Percentiles rank a stretch among this genome's conserved stretches.
Conservation (phyloP, 495 filamentous ascomycete species). For the Tetracladium marchalianum region DNA sequence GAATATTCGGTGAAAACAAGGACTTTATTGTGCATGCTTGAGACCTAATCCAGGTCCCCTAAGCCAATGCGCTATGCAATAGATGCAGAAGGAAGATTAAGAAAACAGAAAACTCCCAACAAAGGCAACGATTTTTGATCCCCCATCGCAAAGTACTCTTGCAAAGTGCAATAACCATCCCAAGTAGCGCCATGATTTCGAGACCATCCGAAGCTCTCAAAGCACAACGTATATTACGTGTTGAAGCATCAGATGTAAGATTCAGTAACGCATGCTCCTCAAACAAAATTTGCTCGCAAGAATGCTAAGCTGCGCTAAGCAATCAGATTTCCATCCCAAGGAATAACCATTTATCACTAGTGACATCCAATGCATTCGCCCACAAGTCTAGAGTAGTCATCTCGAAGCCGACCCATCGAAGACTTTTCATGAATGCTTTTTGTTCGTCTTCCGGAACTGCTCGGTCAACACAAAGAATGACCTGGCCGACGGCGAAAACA, state of each 20-base stretch:
- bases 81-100: slow-evolving; percentile 5
- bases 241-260: slow-evolving; percentile 1
- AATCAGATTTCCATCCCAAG: slow-evolving; percentile 68
- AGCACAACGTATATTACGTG: background rate
- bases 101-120: slow-evolving; percentile 9
- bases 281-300: background rate
- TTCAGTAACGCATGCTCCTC: slow-evolving; percentile 3
- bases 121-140: slow-evolving; percentile 12
- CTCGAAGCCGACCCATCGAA: slow-evolving; percentile 90
- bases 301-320: slow-evolving; percentile 11
- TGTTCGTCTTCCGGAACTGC: slow-evolving; percentile 44
- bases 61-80: background rate
- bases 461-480: slow-evolving; percentile 74
- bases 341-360: slow-evolving; percentile 73
- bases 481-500: slow-evolving; percentile 60
- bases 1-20: no score
- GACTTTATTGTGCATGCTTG: no score
- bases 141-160: background rate
- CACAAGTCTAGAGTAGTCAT: slow-evolving; percentile 68
- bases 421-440: slow-evolving; percentile 59
- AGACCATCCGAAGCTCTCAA: no score
- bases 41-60: no score
- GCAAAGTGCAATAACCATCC: background rate
- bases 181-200: no score
- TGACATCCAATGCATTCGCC: slow-evolving; percentile 42